Evolutionary conservation across 2,329 filamentous ascomycete genomes (phyloP).

Genomic region (Septoria petroselini): DNA sequence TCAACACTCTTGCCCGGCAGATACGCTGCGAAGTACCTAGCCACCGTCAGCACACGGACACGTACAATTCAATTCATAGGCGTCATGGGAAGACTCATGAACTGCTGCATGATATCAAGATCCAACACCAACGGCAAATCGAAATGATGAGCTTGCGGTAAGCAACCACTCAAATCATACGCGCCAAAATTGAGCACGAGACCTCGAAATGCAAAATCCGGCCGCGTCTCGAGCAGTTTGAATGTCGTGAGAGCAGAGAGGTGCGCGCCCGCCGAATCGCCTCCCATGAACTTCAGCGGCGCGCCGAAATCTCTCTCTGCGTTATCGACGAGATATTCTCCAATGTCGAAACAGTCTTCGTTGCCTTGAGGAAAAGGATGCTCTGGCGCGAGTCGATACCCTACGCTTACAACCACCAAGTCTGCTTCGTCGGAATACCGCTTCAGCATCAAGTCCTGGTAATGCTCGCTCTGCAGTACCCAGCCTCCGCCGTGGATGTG

Average conservation of each 20-base stretch:
- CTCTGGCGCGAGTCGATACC: slow-evolving; percentile 60
- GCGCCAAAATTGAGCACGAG: slow-evolving; percentile 54
- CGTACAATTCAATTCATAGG: background rate
- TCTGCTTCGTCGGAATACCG: slow-evolving; percentile 50
- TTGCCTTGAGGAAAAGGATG: slow-evolving; percentile 54
- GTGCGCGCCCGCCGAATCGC: slow-evolving; percentile 55
- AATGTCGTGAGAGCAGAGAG: slow-evolving; percentile 49
- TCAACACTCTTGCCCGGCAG: slow-evolving; percentile 44
- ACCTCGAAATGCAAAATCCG: slow-evolving; percentile 44
- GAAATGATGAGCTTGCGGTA: slow-evolving; percentile 44
- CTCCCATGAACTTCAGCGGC: slow-evolving; percentile 38
- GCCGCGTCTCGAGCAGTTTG: slow-evolving; percentile 44
- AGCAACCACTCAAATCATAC: slow-evolving; percentile 49
- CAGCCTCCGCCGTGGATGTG: slow-evolving; percentile 56
- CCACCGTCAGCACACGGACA: slow-evolving; percentile 5
- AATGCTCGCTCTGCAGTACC: slow-evolving; percentile 44
- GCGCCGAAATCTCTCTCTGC: slow-evolving; percentile 44
- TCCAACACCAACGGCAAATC: slow-evolving; percentile 47
- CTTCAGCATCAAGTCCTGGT: slow-evolving; percentile 50
- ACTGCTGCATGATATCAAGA: slow-evolving; percentile 44
- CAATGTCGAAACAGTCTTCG: slow-evolving; percentile 58
- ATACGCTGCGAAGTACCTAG: slow-evolving; percentile 46
- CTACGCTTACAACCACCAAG: slow-evolving; percentile 54
- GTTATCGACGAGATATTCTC: slow-evolving; percentile 53
- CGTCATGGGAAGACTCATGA: slow-evolving; percentile 21